These are phyloP conservation scores for Arachnopeziza araneosa DNA, from an alignment of 2,329 filamentous ascomycete species.

Conservation along the genomic window DNA sequence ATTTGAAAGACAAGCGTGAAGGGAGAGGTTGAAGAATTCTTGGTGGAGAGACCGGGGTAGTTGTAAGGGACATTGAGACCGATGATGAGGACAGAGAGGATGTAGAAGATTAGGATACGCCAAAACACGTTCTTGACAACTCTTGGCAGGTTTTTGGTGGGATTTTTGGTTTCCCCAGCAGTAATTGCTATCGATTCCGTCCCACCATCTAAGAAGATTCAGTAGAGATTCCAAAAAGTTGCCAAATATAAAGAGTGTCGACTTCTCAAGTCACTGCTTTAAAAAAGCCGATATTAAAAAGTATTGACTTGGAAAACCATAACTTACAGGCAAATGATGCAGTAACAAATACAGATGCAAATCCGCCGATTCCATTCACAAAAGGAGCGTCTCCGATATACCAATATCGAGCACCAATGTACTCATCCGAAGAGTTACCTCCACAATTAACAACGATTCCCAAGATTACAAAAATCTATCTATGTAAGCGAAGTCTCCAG, in stretches of 20 bases:
- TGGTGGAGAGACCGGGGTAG: conserved; percentile 39
- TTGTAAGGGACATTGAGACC: conserved; percentile 56
- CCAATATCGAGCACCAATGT: conserved; percentile 56
- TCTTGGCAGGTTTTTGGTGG: conserved; percentile 52
- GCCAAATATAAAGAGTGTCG: no score
- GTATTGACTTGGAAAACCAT: background rate
- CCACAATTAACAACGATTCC: conserved; percentile 56
- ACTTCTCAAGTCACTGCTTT: no score
- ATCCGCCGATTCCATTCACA: conserved; percentile 58
- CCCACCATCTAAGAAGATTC: conserved; percentile 39
- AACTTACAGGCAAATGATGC: conserved; percentile 54
- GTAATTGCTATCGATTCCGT: conserved; percentile 62
- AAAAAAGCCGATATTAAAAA: no score
- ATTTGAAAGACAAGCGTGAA: conserved; percentile 58
- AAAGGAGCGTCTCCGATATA: conserved; percentile 56
- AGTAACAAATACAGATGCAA: conserved; percentile 58
- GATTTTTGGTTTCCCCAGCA: conserved; percentile 60
- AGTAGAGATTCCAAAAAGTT: background rate
- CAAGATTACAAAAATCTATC: conserved; percentile 55
- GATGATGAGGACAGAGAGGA: conserved; percentile 47
- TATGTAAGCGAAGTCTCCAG: background rate
- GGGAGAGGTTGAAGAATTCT: conserved; percentile 42
- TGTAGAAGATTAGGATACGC: conserved; percentile 44
- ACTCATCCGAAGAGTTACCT: conserved; percentile 46
- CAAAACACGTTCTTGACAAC: conserved; percentile 63